Evolutionary conservation across 345 rosid genomes (phyloP).

Genomic region (Murraya koenigii): DNA sequence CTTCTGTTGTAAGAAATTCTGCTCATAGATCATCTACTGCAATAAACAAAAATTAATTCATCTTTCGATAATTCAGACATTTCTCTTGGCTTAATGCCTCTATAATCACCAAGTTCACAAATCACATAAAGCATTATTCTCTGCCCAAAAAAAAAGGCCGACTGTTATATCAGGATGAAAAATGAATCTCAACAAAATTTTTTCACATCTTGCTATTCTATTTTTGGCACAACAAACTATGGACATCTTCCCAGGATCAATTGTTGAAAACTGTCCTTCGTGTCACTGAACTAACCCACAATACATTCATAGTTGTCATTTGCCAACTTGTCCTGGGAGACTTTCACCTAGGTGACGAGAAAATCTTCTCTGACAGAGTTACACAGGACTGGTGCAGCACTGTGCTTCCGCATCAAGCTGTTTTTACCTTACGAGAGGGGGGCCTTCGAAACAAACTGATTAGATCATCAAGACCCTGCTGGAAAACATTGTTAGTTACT

Average conservation of each 20-base stretch:
- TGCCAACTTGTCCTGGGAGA: slow-evolving; percentile 9
- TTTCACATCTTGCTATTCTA: slow-evolving; percentile 17
- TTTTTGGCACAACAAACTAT: slow-evolving; percentile 12
- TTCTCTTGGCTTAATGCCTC: background rate
- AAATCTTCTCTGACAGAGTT: background rate
- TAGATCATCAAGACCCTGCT: slow-evolving; percentile 94
- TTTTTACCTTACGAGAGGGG: slow-evolving; percentile 81
- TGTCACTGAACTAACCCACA: slow-evolving; percentile 13
- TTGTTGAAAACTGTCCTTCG: slow-evolving; percentile 9
- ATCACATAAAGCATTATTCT: background rate
- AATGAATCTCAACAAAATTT: slow-evolving; percentile 18
- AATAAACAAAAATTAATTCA: background rate
- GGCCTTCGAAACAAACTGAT: slow-evolving; percentile 93
- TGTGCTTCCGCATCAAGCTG: slow-evolving; percentile 38
- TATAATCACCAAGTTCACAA: background rate
- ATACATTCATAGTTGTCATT: slow-evolving; percentile 1
- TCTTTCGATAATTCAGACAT: background rate
- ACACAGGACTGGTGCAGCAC: background rate
- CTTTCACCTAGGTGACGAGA: slow-evolving; percentile 17
- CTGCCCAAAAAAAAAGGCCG: background rate
- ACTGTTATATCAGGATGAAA: background rate
- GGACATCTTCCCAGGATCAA: slow-evolving; percentile 21
- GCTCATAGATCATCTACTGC: background rate
- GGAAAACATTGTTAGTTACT: slow-evolving; percentile 6
- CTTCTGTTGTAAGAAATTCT: too few relatives aligned